A percentile compares a stretch with the other conserved stretches of the same genome.
Conservation (phyloP, 331 rosid species). For the Erythrophleum ivorense region DNA sequence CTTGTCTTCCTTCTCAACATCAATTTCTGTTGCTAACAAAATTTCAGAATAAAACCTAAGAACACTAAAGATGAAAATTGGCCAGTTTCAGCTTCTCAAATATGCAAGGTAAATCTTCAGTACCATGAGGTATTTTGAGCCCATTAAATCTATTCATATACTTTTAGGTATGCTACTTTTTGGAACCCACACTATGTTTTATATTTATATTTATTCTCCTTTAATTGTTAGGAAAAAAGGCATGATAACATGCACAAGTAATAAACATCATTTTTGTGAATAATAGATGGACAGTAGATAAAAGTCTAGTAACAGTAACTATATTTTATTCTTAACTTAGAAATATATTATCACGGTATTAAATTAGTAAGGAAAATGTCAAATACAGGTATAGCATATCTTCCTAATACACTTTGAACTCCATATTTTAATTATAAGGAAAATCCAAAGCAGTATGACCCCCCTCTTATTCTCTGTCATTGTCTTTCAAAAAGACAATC, state of each 20-base stretch:
- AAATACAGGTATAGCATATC: background rate
- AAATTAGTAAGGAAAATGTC: background rate
- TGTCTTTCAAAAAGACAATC: constrained; percentile 36
- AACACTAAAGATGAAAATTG: too few species aligned
- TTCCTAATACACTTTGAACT: background rate
- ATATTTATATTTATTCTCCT: background rate
- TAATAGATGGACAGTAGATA: background rate
- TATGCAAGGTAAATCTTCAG: too few species aligned
- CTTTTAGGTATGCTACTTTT: background rate
- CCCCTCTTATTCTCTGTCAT: background rate
- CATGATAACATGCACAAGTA: background rate
- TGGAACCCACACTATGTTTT: background rate
- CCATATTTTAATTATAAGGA: constrained; percentile 2
- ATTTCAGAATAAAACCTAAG: too few species aligned
- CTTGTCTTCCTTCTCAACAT: too few species aligned
- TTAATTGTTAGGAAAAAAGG: background rate
- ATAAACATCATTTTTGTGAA: background rate
- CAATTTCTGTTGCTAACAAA: too few species aligned
- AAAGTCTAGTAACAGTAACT: background rate
- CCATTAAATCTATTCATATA: too few species aligned
- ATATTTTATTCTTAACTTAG: background rate
- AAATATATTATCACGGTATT: background rate
- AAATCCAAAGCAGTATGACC: background rate
- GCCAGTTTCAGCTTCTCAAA: too few species aligned
- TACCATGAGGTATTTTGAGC: too few species aligned